A percentile compares a stretch with the other conserved stretches of the same genome.
These are phyloP conservation scores for Lyophyllum atratum DNA, from an alignment of 768 basidiomycete genomes.

Conservation along the genomic window DNA sequence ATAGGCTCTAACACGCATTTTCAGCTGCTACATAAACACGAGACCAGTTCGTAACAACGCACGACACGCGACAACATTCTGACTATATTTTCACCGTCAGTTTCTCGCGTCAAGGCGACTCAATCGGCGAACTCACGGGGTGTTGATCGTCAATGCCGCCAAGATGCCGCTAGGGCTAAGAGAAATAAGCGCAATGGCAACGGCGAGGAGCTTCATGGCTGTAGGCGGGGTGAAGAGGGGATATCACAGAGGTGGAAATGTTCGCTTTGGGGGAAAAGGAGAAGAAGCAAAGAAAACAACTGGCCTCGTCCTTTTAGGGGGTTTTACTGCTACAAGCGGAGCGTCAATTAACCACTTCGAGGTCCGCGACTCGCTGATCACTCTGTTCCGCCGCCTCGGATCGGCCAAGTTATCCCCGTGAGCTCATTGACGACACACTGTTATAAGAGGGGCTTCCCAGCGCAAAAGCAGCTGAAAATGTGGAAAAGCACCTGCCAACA, in stretches of 20 bases:
- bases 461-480: not conserved
- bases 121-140: constrained; percentile 46
- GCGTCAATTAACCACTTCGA: constrained; percentile 17
- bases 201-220: constrained; percentile 41
- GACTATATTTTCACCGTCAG: constrained; percentile 25
- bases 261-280: constrained; percentile 1
- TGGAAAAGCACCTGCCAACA: not conserved
- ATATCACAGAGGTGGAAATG: constrained; percentile 10
- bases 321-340: constrained; percentile 16
- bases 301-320: not conserved
- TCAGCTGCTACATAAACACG: not conserved
- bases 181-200: constrained; percentile 36
- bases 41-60: constrained; percentile 18
- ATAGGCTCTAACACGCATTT: constrained; percentile 53
- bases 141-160: constrained; percentile 62
- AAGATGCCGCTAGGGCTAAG: constrained; percentile 38
- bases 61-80: constrained; percentile 52
- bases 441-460: too few species aligned
- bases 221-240: constrained; percentile 8
- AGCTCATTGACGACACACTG: too few species aligned
- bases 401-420: not conserved
- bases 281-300: constrained; percentile 7
- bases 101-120: not conserved
- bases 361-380: constrained; percentile 7
- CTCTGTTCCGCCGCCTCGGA: not conserved